phyloP scores from a whole-genome alignment of 495 filamentous ascomycete species.

The Xanthoparmelia taractica region DNA sequence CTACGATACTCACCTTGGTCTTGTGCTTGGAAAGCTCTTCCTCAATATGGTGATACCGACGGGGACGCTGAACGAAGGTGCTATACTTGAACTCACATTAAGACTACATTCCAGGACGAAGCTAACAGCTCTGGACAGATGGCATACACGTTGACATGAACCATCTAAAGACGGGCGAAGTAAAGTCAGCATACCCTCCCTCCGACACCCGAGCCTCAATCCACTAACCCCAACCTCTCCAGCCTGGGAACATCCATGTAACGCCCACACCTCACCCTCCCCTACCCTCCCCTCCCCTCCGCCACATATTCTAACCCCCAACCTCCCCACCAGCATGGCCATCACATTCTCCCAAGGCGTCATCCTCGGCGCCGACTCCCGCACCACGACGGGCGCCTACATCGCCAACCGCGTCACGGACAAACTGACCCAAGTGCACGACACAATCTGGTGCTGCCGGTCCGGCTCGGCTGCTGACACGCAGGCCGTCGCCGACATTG shows the following conservation, averaged over 20 bases:
- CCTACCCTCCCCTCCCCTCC: slow-evolving; percentile 12
- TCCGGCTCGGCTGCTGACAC: slow-evolving; percentile 97
- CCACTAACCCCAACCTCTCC: slow-evolving; percentile 31
- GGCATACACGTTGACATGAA: slow-evolving; percentile 99
- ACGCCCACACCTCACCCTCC: slow-evolving; percentile 36
- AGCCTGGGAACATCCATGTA: slow-evolving; percentile 98
- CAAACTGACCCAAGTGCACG: slow-evolving; percentile 96
- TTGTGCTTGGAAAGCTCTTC: background rate
- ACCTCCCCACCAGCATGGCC: slow-evolving; percentile 47
- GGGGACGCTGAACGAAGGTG: slow-evolving; percentile 67
- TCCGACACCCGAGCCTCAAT: background rate
- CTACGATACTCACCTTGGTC: background rate
- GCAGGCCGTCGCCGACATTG: slow-evolving; percentile 95
- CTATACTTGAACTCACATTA: slow-evolving; percentile 15
- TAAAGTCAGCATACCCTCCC: slow-evolving; percentile 57
- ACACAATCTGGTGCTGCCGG: slow-evolving; percentile 98
- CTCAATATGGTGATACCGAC: slow-evolving; percentile 35
- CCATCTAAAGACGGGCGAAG: slow-evolving; percentile 80
- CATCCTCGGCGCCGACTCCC: slow-evolving; percentile 90
- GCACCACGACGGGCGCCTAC: slow-evolving; percentile 97
- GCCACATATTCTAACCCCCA: background rate
- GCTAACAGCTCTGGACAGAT: slow-evolving; percentile 48
- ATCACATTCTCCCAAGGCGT: slow-evolving; percentile 98
- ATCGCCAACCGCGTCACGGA: slow-evolving; percentile 99
- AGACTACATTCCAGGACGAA: slow-evolving; percentile 2